These are phyloP conservation scores for Cryptococcus sp. DNA, from an alignment of 1,284 basidiomycete genomes.

Conservation along the genomic window DNA sequence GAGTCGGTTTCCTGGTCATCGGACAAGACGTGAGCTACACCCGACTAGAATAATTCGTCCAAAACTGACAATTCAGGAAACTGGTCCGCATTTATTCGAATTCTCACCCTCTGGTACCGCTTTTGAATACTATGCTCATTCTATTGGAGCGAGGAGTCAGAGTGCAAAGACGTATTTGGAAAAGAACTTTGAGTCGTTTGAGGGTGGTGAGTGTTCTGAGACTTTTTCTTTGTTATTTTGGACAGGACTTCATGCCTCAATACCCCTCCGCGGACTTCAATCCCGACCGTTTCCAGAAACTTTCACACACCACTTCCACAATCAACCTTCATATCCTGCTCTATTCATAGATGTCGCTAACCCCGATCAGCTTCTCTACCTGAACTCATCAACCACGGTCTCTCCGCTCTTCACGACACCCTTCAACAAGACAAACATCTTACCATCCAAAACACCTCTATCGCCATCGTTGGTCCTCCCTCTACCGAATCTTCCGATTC, in stretches of 20 bases:
- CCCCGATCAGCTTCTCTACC: slow-evolving; percentile 63
- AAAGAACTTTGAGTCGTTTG: slow-evolving; percentile 83
- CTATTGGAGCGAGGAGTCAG: slow-evolving; percentile 94
- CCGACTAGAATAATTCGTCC: neutral
- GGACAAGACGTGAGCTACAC: slow-evolving; percentile 66
- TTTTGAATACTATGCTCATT: slow-evolving; percentile 98
- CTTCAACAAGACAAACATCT: slow-evolving; percentile 96
- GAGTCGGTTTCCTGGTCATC: slow-evolving; percentile 97
- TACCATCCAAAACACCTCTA: slow-evolving; percentile 82
- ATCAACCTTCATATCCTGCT: neutral
- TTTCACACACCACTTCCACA: no score
- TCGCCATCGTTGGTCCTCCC: slow-evolving; percentile 76
- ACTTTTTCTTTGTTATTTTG: neutral
- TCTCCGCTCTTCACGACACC: slow-evolving; percentile 88
- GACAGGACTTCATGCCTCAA: neutral
- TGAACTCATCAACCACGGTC: slow-evolving; percentile 81
- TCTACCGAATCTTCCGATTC: slow-evolving; percentile 5
- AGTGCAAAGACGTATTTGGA: slow-evolving; percentile 98
- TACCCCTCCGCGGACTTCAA: neutral
- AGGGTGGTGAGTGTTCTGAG: slow-evolving; percentile 59
- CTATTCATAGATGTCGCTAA: neutral
- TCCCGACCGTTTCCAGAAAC: no score
- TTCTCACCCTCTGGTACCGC: slow-evolving; percentile 97
- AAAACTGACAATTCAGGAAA: slow-evolving; percentile 51
- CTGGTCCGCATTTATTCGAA: slow-evolving; percentile 95